phyloP scores from a whole-genome alignment of 164 flowering plant genomes.

The Euptelea pleiosperma region DNA sequence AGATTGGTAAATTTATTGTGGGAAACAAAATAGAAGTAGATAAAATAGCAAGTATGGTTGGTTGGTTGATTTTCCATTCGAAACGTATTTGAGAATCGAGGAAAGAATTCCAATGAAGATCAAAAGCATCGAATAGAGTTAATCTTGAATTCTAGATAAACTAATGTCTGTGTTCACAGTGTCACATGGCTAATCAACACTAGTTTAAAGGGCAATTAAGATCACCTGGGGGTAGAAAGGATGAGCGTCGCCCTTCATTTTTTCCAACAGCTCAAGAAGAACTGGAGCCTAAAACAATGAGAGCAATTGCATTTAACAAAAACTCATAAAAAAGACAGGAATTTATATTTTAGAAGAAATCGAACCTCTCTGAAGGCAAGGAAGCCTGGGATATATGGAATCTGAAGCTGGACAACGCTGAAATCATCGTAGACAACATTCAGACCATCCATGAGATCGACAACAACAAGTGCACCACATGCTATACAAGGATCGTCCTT shows the following conservation, averaged over 20 bases:
- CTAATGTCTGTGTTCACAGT: background rate
- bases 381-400: constrained; percentile 85
- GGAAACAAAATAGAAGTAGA: background rate
- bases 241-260: constrained; percentile 44
- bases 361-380: constrained; percentile 91
- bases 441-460: constrained; percentile 41
- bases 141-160: too few relatives aligned
- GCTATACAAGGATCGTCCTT: constrained; percentile 63
- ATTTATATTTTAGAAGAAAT: background rate
- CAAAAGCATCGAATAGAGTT: too few relatives aligned
- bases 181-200: background rate
- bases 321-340: background rate
- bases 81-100: background rate
- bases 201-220: background rate
- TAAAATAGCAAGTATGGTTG: background rate
- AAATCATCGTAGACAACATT: constrained; percentile 66
- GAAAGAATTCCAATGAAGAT: background rate
- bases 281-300: constrained; percentile 62
- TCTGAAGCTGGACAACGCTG: constrained; percentile 38
- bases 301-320: constrained; percentile 2
- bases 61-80: background rate
- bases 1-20: background rate
- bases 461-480: constrained; percentile 69
- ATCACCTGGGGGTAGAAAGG: constrained; percentile 75
- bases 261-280: constrained; percentile 62